phyloP scores from a whole-genome alignment of 2,329 filamentous ascomycete genomes.

The Paecilomyces variotii region DNA sequence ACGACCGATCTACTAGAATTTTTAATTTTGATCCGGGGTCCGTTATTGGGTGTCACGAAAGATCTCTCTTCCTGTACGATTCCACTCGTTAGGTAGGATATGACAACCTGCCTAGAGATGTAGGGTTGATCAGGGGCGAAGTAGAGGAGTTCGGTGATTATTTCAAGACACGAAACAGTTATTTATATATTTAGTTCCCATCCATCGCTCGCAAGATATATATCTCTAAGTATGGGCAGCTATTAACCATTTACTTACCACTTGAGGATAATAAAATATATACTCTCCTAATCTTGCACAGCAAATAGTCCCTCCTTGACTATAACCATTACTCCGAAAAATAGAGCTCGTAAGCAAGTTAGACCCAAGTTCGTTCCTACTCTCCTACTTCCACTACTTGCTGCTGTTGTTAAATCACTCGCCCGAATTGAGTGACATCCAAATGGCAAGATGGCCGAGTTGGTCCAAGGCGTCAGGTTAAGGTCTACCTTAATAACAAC shows the following conservation, averaged over 20 bases:
- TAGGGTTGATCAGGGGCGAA: no score
- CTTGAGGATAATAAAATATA: no score
- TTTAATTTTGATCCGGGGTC: background rate
- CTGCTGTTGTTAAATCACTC: background rate
- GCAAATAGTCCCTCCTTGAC: no score
- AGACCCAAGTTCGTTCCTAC: background rate
- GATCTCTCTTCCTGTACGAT: background rate
- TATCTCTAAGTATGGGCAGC: no score
- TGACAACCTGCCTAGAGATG: no score
- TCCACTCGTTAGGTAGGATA: background rate
- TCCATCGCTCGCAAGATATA: no score
- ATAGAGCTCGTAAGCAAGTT: background rate
- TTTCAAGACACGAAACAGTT: no score
- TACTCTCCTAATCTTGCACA: no score
- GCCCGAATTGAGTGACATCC: background rate
- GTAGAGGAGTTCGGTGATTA: no score
- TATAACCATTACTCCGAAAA: no score
- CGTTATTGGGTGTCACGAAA: background rate
- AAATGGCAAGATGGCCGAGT: conserved; percentile 27
- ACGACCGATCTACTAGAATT: background rate
- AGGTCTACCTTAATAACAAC: conserved; percentile 10
- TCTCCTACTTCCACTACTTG: background rate
- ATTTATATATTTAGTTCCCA: no score
- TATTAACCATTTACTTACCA: no score
- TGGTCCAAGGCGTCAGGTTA: conserved; percentile 29